phyloP scores from a whole-genome alignment of 73 alveolate species.

The Paramecium pentaurelia region DNA sequence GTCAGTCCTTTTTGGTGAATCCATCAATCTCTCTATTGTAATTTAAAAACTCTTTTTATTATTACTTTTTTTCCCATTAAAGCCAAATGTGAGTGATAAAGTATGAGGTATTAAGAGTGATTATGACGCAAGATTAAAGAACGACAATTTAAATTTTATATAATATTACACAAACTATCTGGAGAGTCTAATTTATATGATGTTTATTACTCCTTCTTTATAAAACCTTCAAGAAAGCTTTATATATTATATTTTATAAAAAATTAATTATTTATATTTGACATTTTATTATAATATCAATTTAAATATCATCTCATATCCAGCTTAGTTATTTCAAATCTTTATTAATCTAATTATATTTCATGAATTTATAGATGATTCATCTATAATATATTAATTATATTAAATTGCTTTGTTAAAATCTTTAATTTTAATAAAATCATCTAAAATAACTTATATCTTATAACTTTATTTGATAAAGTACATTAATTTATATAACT shows the following conservation, averaged over 20 bases:
- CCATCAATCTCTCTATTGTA: neutral
- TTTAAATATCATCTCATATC: neutral
- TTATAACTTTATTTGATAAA: neutral
- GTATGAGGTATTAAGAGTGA: neutral
- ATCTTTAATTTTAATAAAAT: neutral
- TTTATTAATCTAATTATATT: neutral
- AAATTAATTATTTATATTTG: neutral
- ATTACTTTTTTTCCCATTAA: neutral
- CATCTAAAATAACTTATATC: neutral
- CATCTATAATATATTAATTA: too few relatives aligned
- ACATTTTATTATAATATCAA: neutral
- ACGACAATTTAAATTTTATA: neutral
- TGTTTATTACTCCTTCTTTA: neutral
- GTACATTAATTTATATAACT: neutral
- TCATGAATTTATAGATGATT: too few relatives aligned
- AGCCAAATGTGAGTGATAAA: neutral
- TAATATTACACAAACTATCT: neutral
- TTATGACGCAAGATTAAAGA: neutral
- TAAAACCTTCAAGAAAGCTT: neutral
- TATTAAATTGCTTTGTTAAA: neutral
- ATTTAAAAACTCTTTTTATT: neutral
- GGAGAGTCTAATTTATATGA: neutral
- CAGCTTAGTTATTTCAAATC: neutral
- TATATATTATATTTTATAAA: neutral
- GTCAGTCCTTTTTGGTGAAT: constrained; percentile 5